Evolutionary conservation across 2,329 filamentous ascomycete species (phyloP), one percentile per base, ranked within the genome.

Genomic region (Fusarium globosum): DNA sequence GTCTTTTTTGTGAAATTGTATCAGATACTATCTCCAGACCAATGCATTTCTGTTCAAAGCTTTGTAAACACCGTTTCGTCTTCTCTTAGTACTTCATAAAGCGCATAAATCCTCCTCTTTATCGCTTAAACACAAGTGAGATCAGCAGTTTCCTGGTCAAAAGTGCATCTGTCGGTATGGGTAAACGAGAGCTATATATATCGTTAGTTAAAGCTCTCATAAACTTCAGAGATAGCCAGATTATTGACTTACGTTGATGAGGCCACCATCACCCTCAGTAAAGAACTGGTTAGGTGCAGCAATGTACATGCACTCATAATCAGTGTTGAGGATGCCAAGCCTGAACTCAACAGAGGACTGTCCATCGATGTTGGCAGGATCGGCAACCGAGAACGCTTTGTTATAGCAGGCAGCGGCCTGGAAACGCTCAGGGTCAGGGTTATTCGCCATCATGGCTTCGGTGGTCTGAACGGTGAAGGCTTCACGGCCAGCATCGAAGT

Each of bases 171-270:
- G 15, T 65, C 61, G 33, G 58, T 65, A 14, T 65, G 61, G 0
- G 61, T 65, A 16, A 65, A 65, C 9, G 61, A 53, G 5, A 65
- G 61, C 61, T 65, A 0, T 2, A 4, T 23, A 5, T 7, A 0
- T 12, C 2, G 11, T 64, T 5, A 62, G 33, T 20, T 8, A 56
- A 41, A 12, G n/a, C n/a, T n/a, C n/a, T n/a, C n/a, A n/a, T n/a
- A n/a, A n/a, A n/a, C n/a, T n/a, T n/a, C n/a, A n/a, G n/a, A n/a
- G n/a, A n/a, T n/a, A n/a, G n/a, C n/a, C n/a, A n/a, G n/a, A n/a
- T n/a, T n/a, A n/a, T n/a, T n/a, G n/a, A n/a, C 61, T 63, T 65
- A 63, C 61, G 38, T 65, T 65, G 30, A 65, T 65, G n/a, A 65
- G 48, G 1, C 61, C 61, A 33, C 61, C 61, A 20, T 65, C 61